A percentile compares a stretch with the other conserved stretches of the same genome.
These are phyloP conservation scores for Cytidiella melzeri DNA, from an alignment of 768 basidiomycete genomes.

Conservation along the genomic window DNA sequence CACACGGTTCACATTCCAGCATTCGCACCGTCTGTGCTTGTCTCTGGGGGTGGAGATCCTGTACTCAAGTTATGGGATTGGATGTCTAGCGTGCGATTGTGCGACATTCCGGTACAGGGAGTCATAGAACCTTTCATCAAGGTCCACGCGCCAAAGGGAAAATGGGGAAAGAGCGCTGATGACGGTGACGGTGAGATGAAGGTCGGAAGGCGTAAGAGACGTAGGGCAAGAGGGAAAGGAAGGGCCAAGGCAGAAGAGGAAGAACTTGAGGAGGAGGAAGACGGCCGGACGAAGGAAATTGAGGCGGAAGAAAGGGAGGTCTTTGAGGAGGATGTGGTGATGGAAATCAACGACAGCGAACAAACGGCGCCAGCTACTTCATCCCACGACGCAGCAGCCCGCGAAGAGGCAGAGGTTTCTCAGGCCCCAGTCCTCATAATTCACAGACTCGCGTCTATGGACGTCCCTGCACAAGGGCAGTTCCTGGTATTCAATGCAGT, in stretches of 20 bases:
- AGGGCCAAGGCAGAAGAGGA: constrained; percentile 14
- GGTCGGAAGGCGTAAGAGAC: constrained; percentile 14
- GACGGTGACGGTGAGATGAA: constrained; percentile 17
- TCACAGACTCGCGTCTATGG: constrained; percentile 45
- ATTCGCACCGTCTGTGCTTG: constrained; percentile 40
- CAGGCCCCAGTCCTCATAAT: constrained; percentile 45
- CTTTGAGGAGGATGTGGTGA: constrained; percentile 16
- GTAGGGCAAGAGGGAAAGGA: constrained; percentile 16
- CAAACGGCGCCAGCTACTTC: constrained; percentile 8
- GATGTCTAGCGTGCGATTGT: constrained; percentile 51
- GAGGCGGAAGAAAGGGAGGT: constrained; percentile 22
- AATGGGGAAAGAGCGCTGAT: constrained; percentile 19
- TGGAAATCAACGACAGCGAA: constrained; percentile 7
- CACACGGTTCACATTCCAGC: constrained; percentile 71
- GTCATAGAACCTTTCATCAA: constrained; percentile 32
- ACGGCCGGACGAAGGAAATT: too few species aligned
- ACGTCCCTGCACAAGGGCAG: constrained; percentile 27
- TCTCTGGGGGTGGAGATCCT: constrained; percentile 88
- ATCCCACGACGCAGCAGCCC: constrained; percentile 10
- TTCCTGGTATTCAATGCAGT: constrained; percentile 62
- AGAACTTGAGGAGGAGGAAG: constrained; percentile 14
- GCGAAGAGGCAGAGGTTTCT: constrained; percentile 14
- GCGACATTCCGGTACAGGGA: constrained; percentile 45
- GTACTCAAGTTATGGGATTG: constrained; percentile 76
- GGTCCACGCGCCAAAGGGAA: constrained; percentile 29